Evolutionary conservation across 768 basidiomycete genomes (phyloP), one percentile per base, ranked within the genome.

Genomic region (Termitomyces heimii): DNA sequence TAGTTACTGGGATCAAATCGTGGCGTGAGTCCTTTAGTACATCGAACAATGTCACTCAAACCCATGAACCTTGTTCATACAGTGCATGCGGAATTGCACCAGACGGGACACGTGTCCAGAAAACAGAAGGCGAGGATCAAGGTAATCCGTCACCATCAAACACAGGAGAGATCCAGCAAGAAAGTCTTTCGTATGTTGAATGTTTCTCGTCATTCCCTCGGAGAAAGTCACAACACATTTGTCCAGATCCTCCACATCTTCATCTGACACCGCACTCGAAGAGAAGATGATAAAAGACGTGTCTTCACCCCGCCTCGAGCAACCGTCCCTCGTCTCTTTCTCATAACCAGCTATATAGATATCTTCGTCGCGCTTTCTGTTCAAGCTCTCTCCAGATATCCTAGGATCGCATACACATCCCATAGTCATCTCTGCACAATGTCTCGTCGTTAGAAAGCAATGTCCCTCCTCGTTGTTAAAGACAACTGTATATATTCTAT

Each of bases 1-100:
- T 35, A 79, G 73, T 37, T 93, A 94, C 67, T 94, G 92, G 92
- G 77, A 85, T 58, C 86, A 88, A 63, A 77, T 94, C 26, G 77
- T 89, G 42, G 71, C 79, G 88, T 90, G 72, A 59, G 80, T 74
- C 34, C 34, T 45, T 31, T 28, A 18, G n/a, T 39, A 39, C 57
- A 18, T 32, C n/a, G 18, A 37, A 37, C 3, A 8, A 40, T 20
- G 9, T 40, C 39, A 20, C 20, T 20, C 14, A 9, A n/a, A 9
- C 31, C 32, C 26, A 43, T 29, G 37, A 26, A 51, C 55, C 35
- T 48, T 56, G 51, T 53, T 18, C 55, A 40, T 26, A 4, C 43
- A 85, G 83, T 5, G 77, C 80, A 35, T 85, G 83, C 65, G 77
- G 79, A 14, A 77, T 85, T 35, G 75, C 80, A 12, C 67, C 78